These are phyloP conservation scores for Rasamsonia emersonii DNA, from an alignment of 2,329 filamentous ascomycete species.

Conservation along the genomic window DNA sequence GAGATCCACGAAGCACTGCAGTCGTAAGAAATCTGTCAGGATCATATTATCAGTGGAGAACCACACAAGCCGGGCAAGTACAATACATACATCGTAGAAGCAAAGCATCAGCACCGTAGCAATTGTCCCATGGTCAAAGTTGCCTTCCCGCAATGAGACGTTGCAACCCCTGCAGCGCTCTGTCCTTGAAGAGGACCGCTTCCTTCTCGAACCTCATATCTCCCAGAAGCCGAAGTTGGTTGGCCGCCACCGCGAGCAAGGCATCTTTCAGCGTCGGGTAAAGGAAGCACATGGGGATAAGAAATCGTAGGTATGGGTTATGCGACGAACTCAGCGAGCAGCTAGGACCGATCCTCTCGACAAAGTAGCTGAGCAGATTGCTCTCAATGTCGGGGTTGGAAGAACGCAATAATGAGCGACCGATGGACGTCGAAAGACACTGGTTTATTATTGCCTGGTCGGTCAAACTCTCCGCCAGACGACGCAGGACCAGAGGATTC, in stretches of 20 bases:
- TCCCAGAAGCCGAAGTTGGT: slow-evolving; percentile 19
- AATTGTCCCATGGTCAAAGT: slow-evolving; percentile 15
- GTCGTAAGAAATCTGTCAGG: slow-evolving; percentile 23
- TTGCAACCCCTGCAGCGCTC: slow-evolving; percentile 17
- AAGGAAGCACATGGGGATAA: slow-evolving; percentile 15
- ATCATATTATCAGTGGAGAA: background rate
- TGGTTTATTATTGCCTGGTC: too few relatives aligned
- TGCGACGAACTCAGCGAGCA: slow-evolving; percentile 20
- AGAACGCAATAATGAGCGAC: background rate
- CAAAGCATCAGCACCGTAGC: slow-evolving; percentile 26
- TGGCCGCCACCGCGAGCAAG: slow-evolving; percentile 21
- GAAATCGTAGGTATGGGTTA: slow-evolving; percentile 22
- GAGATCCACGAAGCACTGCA: slow-evolving; percentile 24
- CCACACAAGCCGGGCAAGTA: background rate
- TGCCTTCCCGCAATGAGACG: slow-evolving; percentile 12
- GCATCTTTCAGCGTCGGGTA: slow-evolving; percentile 17
- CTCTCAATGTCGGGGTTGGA: too few relatives aligned
- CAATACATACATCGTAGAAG: slow-evolving; percentile 20
- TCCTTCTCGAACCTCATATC: slow-evolving; percentile 15
- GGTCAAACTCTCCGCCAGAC: too few relatives aligned
- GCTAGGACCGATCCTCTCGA: slow-evolving; percentile 19
- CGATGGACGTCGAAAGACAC: too few relatives aligned
- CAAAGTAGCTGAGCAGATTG: slow-evolving; percentile 22
- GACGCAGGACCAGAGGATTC: too few relatives aligned
- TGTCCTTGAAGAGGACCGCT: slow-evolving; percentile 18